phyloP scores from a whole-genome alignment of 2,329 filamentous ascomycete genomes.

The Aspergillus flavus region DNA sequence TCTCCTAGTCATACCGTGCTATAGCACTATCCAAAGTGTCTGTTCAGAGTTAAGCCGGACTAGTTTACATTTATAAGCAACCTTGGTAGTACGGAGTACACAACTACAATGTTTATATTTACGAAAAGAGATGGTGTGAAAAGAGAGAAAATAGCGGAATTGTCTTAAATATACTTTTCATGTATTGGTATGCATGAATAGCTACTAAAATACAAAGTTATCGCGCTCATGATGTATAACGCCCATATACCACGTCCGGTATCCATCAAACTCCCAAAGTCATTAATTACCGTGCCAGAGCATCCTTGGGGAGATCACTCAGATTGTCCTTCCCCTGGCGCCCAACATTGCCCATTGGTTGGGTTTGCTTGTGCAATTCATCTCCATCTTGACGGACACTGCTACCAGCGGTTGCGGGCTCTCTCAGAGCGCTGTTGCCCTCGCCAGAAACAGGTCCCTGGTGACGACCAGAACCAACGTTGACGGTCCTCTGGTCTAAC shows the following conservation, averaged over 20 bases:
- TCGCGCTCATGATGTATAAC: constrained; percentile 26
- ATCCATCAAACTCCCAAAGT: background rate
- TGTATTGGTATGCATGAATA: background rate
- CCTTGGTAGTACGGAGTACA: background rate
- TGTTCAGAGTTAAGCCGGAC: too few relatives aligned
- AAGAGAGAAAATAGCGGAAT: background rate
- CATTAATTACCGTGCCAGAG: constrained; percentile 50
- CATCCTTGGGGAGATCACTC: constrained; percentile 61
- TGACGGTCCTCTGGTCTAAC: constrained; percentile 67
- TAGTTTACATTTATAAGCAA: background rate
- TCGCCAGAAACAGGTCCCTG: constrained; percentile 56
- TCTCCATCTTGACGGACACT: constrained; percentile 52
- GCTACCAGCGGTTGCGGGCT: constrained; percentile 61
- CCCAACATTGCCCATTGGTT: constrained; percentile 54
- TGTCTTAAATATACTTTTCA: background rate
- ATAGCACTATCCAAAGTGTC: background rate
- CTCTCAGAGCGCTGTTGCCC: constrained; percentile 56
- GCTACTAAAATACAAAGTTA: constrained; percentile 7
- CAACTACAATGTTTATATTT: background rate
- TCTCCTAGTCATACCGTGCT: background rate
- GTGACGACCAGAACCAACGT: constrained; percentile 66
- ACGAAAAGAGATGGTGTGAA: background rate
- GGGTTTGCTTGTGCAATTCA: constrained; percentile 57
- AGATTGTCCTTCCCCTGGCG: constrained; percentile 64
- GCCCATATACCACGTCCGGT: constrained; percentile 18